Evolutionary conservation across 495 filamentous ascomycete species (phyloP), one percentile per base, ranked within the genome.

Genomic region (Neurospora sp.): DNA sequence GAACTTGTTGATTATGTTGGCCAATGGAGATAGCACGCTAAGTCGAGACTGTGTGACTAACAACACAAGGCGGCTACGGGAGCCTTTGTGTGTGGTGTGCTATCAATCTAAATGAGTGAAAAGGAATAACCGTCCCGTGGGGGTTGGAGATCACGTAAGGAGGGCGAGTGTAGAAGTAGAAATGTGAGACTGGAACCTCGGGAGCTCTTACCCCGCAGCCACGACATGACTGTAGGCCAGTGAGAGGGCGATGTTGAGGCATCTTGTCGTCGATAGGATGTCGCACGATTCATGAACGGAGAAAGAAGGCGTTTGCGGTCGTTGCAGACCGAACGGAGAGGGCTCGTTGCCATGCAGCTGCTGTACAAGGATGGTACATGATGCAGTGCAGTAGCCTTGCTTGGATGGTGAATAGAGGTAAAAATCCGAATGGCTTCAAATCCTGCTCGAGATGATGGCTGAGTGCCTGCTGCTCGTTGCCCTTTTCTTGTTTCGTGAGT

Each of bases 321-420:
- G 48, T 37, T 44, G 16, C 27, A 68, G 46, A 71, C 46, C 70
- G 46, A 68, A 8, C 27, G 46, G 46, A 12, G 70, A 71, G 48
- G 48, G 46, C 70, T 61, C 27, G 27, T 37, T 71, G 46, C 70
- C 70, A 68, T 71, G 70, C 70, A 71, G 70, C 48, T 69, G 46
- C 70, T 42, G 69, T 48, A 18, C 69, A 71, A 1, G 39, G 53
- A 61, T 61, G 53, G 27, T 65, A 65, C 53, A 35, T 31, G 53
- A 65, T 65, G 53, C 27, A 31, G 31, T 68, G 70, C 53, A 35
- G 53, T 35, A 65, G 53, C 53, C 27, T 8, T 65, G 27, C 31
- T 16, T 35, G 53, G 53, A 18, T 35, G 14, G 8, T 35, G 27
- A 7, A 35, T 35, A 35, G 6, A 61, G 2, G 12, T 16, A 1